Evolutionary conservation across 2,329 filamentous ascomycete genomes (phyloP), one percentile per base, ranked within the genome.

Genomic region (Cladophialophora carrionii): DNA sequence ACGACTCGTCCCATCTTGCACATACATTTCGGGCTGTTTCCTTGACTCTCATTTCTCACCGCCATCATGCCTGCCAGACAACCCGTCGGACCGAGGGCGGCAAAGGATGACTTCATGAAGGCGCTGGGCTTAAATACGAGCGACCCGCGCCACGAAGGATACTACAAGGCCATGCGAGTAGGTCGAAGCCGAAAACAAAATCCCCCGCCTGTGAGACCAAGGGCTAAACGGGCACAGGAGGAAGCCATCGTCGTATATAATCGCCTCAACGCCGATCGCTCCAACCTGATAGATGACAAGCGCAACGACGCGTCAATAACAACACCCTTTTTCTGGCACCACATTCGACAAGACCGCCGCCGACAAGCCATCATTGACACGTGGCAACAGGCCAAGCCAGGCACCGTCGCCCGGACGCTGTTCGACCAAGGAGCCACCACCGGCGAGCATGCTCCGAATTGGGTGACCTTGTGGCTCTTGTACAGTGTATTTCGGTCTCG

Each of bases 401-500:
- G 71, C 51, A 68, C 77, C 6, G 69, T 76, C 4, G 79, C 78
- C 26, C 72, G 77, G 7, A 74, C 71, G 24, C 70, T 78, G 4
- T 81, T 81, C 58, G 76, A 79, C 51, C 75, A 72, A 5, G 79
- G 79, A 24, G 72, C 70, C 22, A 80, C 77, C 1, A 75, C 73
- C 31, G 78, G 78, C 64, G 79, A 81, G 70, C 78, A 80, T 64
- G 78, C 76, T 7, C 79, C 79, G 5, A 81, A 81, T 63, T 81
- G 79, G 79, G 79, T 81, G 14, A 77, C 78, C 0, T 76, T 78
- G 17, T 81, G 79, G 79, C 73, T 81, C 72, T 71, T 81, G 69
- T 81, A 81, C 70, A 80, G 78, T 65, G 79, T 81, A 31, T 81
- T 81, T 71, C 77, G 79, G n/a, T 80, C 78, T 22, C 72, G 79